These are phyloP conservation scores for Mycotypha africana DNA, from an alignment of 371 early-diverging fungal species.

Conservation along the genomic window DNA sequence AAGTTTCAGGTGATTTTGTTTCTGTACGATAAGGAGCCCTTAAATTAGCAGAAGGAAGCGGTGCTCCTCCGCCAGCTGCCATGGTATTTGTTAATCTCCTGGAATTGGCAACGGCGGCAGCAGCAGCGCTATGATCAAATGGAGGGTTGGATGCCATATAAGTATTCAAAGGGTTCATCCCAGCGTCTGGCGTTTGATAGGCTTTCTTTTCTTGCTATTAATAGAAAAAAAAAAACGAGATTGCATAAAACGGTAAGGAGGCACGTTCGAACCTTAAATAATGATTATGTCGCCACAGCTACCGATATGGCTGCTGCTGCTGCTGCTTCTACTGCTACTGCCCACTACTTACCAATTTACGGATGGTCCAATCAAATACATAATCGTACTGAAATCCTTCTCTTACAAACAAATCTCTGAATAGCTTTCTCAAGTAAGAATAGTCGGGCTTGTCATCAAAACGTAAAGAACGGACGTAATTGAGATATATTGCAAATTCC, in stretches of 20 bases:
- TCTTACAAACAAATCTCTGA: slow-evolving; percentile 92
- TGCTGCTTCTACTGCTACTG: no score
- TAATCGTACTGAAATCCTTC: slow-evolving; percentile 96
- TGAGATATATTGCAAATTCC: slow-evolving; percentile 96
- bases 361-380: slow-evolving; percentile 95
- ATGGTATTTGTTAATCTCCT: slow-evolving; percentile 13
- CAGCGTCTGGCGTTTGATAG: slow-evolving; percentile 4
- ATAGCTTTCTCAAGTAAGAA: slow-evolving; percentile 92
- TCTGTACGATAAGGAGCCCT: slow-evolving; percentile 31
- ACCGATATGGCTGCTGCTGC: no score
- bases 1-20: slow-evolving; percentile 41
- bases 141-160: slow-evolving; percentile 7
- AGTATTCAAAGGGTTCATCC: slow-evolving; percentile 5
- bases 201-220: slow-evolving; percentile 30
- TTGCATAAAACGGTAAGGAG: no score
- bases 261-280: no score
- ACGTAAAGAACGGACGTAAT: slow-evolving; percentile 93
- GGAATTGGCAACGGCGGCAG: no score
- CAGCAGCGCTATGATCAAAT: no score
- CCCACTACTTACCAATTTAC: slow-evolving; percentile 19
- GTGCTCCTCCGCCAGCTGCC: slow-evolving; percentile 17
- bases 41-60: slow-evolving; percentile 25
- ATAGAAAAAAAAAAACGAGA: not conserved
- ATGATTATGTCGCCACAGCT: no score
- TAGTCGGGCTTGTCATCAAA: slow-evolving; percentile 99